Percentiles rank a stretch among this genome's conserved stretches.
phyloP scores from a whole-genome alignment of 441 rosid genomes.

The Metrosideros polymorpha region DNA sequence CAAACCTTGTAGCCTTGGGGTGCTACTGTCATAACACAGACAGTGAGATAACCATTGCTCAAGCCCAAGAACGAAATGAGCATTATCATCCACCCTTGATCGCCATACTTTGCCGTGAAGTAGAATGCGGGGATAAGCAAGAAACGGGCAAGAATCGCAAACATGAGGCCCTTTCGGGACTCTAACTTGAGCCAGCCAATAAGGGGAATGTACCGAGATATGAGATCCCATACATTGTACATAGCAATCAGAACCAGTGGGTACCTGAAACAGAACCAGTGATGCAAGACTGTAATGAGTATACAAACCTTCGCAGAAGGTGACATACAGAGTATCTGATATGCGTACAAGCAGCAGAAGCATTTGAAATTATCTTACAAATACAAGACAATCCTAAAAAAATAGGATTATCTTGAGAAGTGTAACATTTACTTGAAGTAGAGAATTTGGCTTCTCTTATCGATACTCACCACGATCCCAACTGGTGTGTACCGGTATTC shows the following conservation, averaged over 20 bases:
- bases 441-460: background rate
- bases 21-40: conserved; percentile 4
- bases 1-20: conserved; percentile 6
- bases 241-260: background rate
- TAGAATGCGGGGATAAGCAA: conserved; percentile 2
- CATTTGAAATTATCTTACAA: background rate
- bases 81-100: conserved; percentile 1
- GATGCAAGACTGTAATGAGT: background rate
- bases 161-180: conserved; percentile 1
- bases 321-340: background rate
- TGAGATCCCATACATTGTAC: background rate
- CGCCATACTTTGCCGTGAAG: background rate
- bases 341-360: background rate
- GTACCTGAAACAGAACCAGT: background rate
- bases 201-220: background rate
- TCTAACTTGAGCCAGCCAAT: background rate
- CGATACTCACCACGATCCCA: background rate
- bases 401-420: background rate
- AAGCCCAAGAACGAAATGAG: background rate
- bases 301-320: background rate
- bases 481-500: background rate
- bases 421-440: background rate
- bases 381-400: background rate
- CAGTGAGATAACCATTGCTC: background rate
- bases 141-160: background rate